Evolutionary conservation across 2,329 filamentous ascomycete species (phyloP).

Genomic region (Neoscytalidium dimidiatum): DNA sequence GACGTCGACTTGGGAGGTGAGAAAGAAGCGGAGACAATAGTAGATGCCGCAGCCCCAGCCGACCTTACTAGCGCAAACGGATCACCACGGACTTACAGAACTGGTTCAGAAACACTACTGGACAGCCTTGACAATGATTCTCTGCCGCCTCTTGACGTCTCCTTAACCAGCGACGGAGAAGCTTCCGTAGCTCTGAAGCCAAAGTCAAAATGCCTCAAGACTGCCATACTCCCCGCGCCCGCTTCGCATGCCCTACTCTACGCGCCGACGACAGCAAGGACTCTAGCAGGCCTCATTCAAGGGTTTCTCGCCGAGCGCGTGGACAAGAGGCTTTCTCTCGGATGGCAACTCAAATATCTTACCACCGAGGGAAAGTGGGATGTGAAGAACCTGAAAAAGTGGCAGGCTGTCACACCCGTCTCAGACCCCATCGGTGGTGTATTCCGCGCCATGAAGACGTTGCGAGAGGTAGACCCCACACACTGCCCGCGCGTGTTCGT

Average conservation of each 20-base stretch:
- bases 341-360: slow-evolving; percentile 89
- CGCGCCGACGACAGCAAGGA: slow-evolving; percentile 71
- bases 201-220: slow-evolving; percentile 57
- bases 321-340: slow-evolving; percentile 75
- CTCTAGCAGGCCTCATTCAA: slow-evolving; percentile 77
- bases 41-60: slow-evolving; percentile 54
- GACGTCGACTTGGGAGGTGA: slow-evolving; percentile 25
- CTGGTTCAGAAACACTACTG: slow-evolving; percentile 13
- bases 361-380: slow-evolving; percentile 95
- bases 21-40: slow-evolving; percentile 36
- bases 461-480: slow-evolving; percentile 81
- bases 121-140: slow-evolving; percentile 12
- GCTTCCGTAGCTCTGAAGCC: slow-evolving; percentile 46
- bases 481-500: slow-evolving; percentile 78
- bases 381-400: slow-evolving; percentile 93
- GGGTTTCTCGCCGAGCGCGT: slow-evolving; percentile 77
- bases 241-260: slow-evolving; percentile 86
- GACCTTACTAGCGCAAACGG: slow-evolving; percentile 33
- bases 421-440: slow-evolving; percentile 75
- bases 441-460: slow-evolving; percentile 90
- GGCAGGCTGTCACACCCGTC: slow-evolving; percentile 77
- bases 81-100: slow-evolving; percentile 13
- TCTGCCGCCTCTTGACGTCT: slow-evolving; percentile 3
- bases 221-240: slow-evolving; percentile 70
- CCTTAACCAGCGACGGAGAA: slow-evolving; percentile 37